Base-by-base conservation (phyloP, 768 basidiomycete species). In the Tylopilus sp. region DNA sequence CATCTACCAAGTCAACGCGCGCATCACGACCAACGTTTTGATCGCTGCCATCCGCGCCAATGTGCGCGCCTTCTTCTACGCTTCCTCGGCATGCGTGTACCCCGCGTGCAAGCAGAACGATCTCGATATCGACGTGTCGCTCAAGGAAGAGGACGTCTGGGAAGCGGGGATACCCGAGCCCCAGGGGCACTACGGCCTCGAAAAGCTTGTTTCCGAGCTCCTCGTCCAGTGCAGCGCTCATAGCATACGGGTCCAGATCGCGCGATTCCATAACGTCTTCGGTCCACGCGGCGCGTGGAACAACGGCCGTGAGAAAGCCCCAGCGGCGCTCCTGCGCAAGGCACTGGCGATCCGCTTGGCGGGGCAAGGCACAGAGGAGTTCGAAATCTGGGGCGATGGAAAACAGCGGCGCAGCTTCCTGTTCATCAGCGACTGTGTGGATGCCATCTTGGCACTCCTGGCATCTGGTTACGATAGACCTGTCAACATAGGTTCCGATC, bases 341-440 rank as follows among this genome's bases (percentile, higher is more conserved):
- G 79, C 80, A 1, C 41, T 77, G 14, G 74, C 73, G 1, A 64
- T 66, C 21, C 54, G 52, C 14, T 19, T 63, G 37, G 47, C 49
- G 13, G 41, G 38, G 6, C 24, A 5, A 12, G 48, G 52, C 11
- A 25, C 50, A 8, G 46, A 55, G 6, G 62, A 56, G 2, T 64
- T 84, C 30, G 82, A 85, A 61, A 74, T 84, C 29, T 85, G 82
- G 81, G 82, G 83, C 0, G 71, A 76, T 49, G 83, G 82, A 2
- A 55, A 31, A 2, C 83, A 84, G 52, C 70, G 75, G 8, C 71
- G 83, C 1, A 82, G 79, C 51, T 84, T 84, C 59, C 64, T 83
- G 9, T 83, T 70, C 63, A 81, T 83, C 42, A 72, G 73, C 50
- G 81, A 84, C 57, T 76, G 77, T 17, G 76, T 83, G 19, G 75